These are phyloP conservation scores for Peronospora belbahrii DNA, from an alignment of 352 stramenopile genomes.

Conservation along the genomic window DNA sequence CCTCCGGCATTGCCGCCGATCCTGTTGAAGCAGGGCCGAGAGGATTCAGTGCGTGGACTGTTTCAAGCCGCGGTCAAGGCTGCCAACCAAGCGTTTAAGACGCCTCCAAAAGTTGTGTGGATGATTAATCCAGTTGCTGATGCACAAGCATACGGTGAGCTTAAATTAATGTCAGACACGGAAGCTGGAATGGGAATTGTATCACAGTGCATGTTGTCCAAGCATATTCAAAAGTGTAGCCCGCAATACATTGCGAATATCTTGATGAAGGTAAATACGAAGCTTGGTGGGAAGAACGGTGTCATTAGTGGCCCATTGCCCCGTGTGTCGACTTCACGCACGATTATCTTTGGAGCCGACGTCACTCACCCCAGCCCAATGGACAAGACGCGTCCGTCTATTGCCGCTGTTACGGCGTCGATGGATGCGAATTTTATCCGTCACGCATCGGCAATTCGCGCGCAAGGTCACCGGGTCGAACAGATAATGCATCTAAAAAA, in stretches of 20 bases:
- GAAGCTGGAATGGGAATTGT: conserved; percentile 50
- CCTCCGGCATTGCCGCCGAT: conserved; percentile 33
- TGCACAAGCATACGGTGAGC: conserved; percentile 43
- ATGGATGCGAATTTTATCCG: conserved; percentile 68
- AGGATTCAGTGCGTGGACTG: conserved; percentile 27
- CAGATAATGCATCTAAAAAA: conserved; percentile 60
- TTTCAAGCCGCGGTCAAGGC: conserved; percentile 36
- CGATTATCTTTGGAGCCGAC: conserved; percentile 80
- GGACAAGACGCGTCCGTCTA: conserved; percentile 61
- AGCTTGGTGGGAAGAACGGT: conserved; percentile 60
- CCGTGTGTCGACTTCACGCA: conserved; percentile 37
- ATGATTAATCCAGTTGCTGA: conserved; percentile 47
- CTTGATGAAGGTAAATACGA: conserved; percentile 73
- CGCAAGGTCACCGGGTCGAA: conserved; percentile 74
- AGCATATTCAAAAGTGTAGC: conserved; percentile 52
- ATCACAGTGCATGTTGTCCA: conserved; percentile 71
- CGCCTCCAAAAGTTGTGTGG: conserved; percentile 43
- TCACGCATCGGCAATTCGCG: conserved; percentile 54
- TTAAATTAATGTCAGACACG: conserved; percentile 69
- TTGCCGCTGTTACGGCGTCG: conserved; percentile 77
- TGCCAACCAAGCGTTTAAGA: conserved; percentile 24
- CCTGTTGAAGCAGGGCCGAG: conserved; percentile 28
- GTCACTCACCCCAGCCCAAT: conserved; percentile 75
- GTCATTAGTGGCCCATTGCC: conserved; percentile 38
- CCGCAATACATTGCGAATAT: conserved; percentile 70